Base-by-base conservation (phyloP, 148 eudicot genomes). In the Salicornia ramosissima region DNA sequence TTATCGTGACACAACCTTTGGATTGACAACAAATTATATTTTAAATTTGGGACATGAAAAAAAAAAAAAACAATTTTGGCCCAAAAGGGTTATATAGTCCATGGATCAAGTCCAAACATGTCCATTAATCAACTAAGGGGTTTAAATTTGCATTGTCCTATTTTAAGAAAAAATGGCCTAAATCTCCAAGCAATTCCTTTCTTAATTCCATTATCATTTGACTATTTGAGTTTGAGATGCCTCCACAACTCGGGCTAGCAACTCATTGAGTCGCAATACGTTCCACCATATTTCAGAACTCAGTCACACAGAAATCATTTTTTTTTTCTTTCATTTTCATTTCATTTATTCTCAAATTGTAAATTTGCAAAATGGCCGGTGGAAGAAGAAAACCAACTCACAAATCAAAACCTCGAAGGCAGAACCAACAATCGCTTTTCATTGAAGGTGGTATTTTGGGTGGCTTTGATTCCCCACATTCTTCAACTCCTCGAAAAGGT, bases 361-460 rank as follows among this genome's bases (percentile, higher is more conserved):
- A 24, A 43, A 29, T 62, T 39, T 40, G 25, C 13, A 61, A 69
- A 40, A 70, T 82, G 83, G 85, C 77, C 47, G 87, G 89, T 53
- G 87, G 91, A 50, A 79, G 80, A 67, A 68, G 77, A 57, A 78
- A 76, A 74, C 66, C 74, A 10, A 43, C 40, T 18, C 75, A 76
- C 34, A 86, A 81, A 85, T 64, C 83, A 11, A 83, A 73, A 43
- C 65, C 67, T 43, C 72, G 84, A 49, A 77, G 65, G 31, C 71
- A 8, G 39, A 47, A 30, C 13, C 64, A 65, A 36, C 81, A 69
- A 73, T 69, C 87, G 9, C 71, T 91, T 3, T 91, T 88, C 29
- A 78, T 88, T 22, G 83, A 83, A 64, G 95, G 97, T 43, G 95
- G 95, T 31, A 60, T 85, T 12, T 80, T 88, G 61, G 80, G 83